A percentile compares a stretch with the other conserved stretches of the same genome.
Evolutionary conservation across 129 eudicot species (phyloP).

Genomic region (Silybum marianum): DNA sequence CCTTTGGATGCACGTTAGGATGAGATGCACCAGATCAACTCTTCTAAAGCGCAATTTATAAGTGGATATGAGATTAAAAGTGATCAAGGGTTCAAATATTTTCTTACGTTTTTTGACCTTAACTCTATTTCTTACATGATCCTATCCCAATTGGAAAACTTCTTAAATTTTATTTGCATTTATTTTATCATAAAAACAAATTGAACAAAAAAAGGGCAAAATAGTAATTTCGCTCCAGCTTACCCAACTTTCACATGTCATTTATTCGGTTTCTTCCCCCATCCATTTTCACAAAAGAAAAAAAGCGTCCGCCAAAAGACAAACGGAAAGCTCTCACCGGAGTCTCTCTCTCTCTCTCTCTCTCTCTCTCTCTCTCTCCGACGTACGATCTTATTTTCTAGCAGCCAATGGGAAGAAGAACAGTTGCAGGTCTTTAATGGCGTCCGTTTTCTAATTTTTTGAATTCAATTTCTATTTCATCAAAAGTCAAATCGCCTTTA

Average conservation of each 20-base stretch:
- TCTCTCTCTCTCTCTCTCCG: slow-evolving; percentile 1
- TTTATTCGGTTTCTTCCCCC: slow-evolving; percentile 8
- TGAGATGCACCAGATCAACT: too few relatives aligned
- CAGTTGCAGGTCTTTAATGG: slow-evolving; percentile 21
- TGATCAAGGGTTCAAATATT: too few relatives aligned
- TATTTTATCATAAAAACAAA: not conserved
- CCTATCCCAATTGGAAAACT: too few relatives aligned
- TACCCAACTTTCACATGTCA: slow-evolving; percentile 20
- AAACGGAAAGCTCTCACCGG: slow-evolving; percentile 17
- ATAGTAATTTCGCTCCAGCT: not conserved
- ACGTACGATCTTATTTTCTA: not conserved
- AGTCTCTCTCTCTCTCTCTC: slow-evolving; percentile 2
- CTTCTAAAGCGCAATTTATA: too few relatives aligned
- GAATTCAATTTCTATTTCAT: not conserved
- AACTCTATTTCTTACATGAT: too few relatives aligned
- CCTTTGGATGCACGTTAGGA: too few relatives aligned
- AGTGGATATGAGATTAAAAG: too few relatives aligned
- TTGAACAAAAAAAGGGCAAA: slow-evolving; percentile 12
- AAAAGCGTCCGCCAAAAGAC: slow-evolving; percentile 1
- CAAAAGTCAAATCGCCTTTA: slow-evolving; percentile 16
- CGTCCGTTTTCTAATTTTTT: not conserved
- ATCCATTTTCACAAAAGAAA: not conserved
- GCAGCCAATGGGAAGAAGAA: not conserved
- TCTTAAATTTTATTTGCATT: too few relatives aligned
- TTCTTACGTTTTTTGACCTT: too few relatives aligned